A percentile compares a stretch with the other conserved stretches of the same genome.
phyloP scores from a whole-genome alignment of 1,284 basidiomycete genomes.

The Fomitiporia mediterranea region DNA sequence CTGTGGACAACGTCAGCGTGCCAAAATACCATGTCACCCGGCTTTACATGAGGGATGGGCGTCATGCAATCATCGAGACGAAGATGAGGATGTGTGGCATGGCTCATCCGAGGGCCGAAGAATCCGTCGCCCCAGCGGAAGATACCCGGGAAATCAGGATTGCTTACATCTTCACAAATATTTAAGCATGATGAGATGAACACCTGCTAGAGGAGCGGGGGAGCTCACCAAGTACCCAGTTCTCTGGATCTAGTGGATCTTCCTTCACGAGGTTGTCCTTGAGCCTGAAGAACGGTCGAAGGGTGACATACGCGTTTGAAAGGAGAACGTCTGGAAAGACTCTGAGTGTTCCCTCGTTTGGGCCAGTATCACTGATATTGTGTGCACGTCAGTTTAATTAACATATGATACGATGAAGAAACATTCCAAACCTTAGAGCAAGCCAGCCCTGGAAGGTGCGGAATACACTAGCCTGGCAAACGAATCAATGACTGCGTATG shows the following conservation, averaged over 20 bases:
- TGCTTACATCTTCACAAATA: constrained; percentile 43
- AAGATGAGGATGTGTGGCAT: constrained; percentile 61
- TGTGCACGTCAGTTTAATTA: constrained; percentile 24
- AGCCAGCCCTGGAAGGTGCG: constrained; percentile 81
- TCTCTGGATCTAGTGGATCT: constrained; percentile 49
- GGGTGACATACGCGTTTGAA: constrained; percentile 75
- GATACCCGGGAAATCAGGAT: constrained; percentile 58
- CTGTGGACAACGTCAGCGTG: constrained; percentile 82
- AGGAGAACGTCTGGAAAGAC: constrained; percentile 75
- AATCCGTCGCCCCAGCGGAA: constrained; percentile 39
- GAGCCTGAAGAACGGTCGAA: constrained; percentile 79
- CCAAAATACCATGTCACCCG: constrained; percentile 87
- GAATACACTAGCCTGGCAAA: constrained; percentile 59
- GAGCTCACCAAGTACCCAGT: constrained; percentile 64
- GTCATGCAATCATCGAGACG: constrained; percentile 69
- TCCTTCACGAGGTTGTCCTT: constrained; percentile 37
- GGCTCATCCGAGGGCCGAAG: constrained; percentile 48
- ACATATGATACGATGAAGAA: not conserved
- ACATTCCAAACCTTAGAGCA: constrained; percentile 48
- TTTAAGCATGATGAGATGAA: not conserved
- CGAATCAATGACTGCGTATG: too few species aligned
- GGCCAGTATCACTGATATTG: constrained; percentile 54
- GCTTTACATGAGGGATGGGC: constrained; percentile 65
- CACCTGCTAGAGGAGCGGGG: not conserved
- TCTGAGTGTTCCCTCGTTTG: constrained; percentile 71